Base-by-base conservation (phyloP, 2,329 filamentous ascomycete species). In the Diaporthe amygdali region DNA sequence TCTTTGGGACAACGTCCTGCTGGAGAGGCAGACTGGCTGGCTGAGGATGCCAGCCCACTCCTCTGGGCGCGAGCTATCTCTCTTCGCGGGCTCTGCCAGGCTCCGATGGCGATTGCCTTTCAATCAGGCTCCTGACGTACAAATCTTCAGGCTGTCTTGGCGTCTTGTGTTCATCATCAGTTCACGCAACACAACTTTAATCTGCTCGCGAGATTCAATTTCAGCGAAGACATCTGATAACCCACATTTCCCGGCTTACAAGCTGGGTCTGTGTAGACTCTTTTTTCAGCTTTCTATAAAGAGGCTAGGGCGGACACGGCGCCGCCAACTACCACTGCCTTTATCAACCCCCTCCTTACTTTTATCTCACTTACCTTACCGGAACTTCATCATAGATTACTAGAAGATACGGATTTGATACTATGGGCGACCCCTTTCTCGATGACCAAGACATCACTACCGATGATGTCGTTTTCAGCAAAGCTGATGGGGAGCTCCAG, bases 401-500 rank as follows among this genome's bases (percentile, higher is more conserved):
- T 30, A 1, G 1, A n/a, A n/a, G 1, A n/a, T 39, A 39, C 49
- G 7, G 14, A 25, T 32, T 49, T 10, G 17, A 30, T 9, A 69
- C 30, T 3, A 73, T 72, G 68, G 64, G 52, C 17, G 66, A 72
- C 44, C 17, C 59, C 17, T 59, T 54, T 56, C 68, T 69, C 73
- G 74, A 64, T 41, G 75, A 73, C 63, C 74, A 47, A 67, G 74
- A 68, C 54, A 72, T 73, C 30, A 72, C 72, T 32, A 66, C 74
- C 22, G 66, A 74, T 2, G 76, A 80, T 52, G 71, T 79, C 1
- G 74, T 76, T 47, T 79, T 81, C 68, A 72, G 73, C 14, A 71
- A 77, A 44, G 78, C 79, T 25, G 79, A 76, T 10, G 73, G 76
- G 15, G 74, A 76, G 30, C 77, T 80, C 71, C 76, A 76, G n/a